Evolutionary conservation across 2,329 filamentous ascomycete species (phyloP).

Genomic region (Alternaria hordeiaustralica): DNA sequence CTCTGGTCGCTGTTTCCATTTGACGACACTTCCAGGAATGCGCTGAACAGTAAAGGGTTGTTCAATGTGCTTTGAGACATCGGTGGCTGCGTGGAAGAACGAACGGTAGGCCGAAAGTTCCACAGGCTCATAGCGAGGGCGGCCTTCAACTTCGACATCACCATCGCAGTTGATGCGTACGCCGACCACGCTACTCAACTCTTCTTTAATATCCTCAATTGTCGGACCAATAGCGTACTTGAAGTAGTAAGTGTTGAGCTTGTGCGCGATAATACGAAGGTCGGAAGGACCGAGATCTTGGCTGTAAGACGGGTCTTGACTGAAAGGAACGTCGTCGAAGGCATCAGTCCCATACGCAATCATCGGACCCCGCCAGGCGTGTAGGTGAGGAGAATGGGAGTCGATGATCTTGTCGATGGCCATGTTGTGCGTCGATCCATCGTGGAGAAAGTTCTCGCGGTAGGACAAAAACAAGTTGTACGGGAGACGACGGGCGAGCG

Average conservation of each 20-base stretch:
- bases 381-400: not conserved
- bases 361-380: not conserved
- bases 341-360: not conserved
- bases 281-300: not conserved
- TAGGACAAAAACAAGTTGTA: not conserved
- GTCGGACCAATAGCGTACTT: not conserved
- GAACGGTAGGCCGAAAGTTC: not conserved
- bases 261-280: not conserved
- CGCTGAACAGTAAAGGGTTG: not conserved
- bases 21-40: not conserved
- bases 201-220: not conserved
- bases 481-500: not conserved
- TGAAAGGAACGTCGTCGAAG: not conserved
- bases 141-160: not conserved
- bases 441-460: not conserved
- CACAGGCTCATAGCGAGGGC: not conserved
- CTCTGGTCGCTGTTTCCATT: not conserved
- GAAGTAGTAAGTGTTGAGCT: not conserved
- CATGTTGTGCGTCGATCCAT: not conserved
- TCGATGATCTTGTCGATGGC: not conserved
- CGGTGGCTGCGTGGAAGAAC: not conserved
- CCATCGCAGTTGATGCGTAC: not conserved
- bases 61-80: not conserved
- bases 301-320: not conserved
- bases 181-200: not conserved